Percentiles rank a stretch among this genome's conserved stretches.
Evolutionary conservation across 2,329 filamentous ascomycete species (phyloP).

Genomic region (Fusarium austroafricanum): DNA sequence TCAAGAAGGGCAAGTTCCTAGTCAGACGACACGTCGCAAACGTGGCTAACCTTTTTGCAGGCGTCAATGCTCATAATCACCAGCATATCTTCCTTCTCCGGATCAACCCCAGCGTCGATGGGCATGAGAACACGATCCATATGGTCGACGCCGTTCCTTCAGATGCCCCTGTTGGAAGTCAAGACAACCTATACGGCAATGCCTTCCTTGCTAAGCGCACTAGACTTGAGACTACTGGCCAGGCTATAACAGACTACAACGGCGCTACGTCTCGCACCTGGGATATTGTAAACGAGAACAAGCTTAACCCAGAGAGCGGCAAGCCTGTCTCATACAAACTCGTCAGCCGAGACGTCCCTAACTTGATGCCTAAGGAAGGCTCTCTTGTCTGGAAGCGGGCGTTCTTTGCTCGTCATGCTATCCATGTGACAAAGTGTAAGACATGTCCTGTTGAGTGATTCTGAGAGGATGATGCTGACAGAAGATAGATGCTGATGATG

Average conservation of each 20-base stretch:
- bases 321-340: conserved; percentile 91
- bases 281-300: conserved; percentile 89
- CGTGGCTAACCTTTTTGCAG: neutral
- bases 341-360: conserved; percentile 85
- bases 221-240: conserved; percentile 76
- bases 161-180: conserved; percentile 79
- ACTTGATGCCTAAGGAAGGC: conserved; percentile 81
- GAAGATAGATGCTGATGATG: conserved; percentile 75
- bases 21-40: too few relatives aligned
- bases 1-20: neutral
- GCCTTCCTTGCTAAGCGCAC: conserved; percentile 89
- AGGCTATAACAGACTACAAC: conserved; percentile 83
- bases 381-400: conserved; percentile 90
- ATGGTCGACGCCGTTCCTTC: conserved; percentile 81
- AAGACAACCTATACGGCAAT: conserved; percentile 89
- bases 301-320: conserved; percentile 83
- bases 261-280: conserved; percentile 83
- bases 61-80: conserved; percentile 91
- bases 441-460: neutral
- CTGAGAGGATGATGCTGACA: neutral
- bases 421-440: conserved; percentile 91
- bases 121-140: conserved; percentile 85
- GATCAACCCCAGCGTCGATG: conserved; percentile 88
- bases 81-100: conserved; percentile 95
- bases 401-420: conserved; percentile 85